Conservation (phyloP, 2,329 filamentous ascomycete genomes). For the Colletotrichum tofieldiae region DNA sequence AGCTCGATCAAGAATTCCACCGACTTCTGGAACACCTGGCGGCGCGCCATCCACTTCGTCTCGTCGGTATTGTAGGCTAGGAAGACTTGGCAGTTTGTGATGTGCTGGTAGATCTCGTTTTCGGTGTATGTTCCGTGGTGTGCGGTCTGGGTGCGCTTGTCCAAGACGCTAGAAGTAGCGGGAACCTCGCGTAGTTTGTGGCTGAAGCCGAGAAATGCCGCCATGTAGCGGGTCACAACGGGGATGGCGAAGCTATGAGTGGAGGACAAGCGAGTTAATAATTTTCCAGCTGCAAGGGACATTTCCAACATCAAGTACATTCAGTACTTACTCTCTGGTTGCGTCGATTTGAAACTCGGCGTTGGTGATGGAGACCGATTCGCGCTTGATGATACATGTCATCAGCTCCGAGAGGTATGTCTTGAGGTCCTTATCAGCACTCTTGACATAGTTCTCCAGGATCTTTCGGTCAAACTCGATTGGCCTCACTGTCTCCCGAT, state of each 20-base stretch:
- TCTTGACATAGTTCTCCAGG: neutral
- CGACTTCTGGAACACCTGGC: neutral
- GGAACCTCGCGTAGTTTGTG: neutral
- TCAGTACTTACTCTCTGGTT: neutral
- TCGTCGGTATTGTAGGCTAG: constrained; percentile 1
- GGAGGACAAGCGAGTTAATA: neutral
- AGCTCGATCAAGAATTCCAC: neutral
- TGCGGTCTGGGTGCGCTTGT: neutral
- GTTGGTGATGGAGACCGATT: neutral
- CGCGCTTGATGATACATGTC: neutral
- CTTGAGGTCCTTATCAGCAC: neutral
- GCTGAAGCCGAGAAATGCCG: neutral
- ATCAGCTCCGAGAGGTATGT: neutral
- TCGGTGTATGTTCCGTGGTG: neutral
- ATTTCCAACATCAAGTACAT: neutral
- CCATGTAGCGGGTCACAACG: neutral
- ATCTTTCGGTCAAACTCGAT: neutral
- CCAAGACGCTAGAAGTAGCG: neutral
- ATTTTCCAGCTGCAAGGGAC: neutral
- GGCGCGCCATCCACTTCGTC: constrained; percentile 1
- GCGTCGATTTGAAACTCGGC: constrained; percentile 1
- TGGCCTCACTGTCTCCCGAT: neutral
- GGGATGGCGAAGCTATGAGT: neutral
- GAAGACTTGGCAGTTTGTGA: neutral
- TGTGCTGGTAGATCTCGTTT: constrained; percentile 1